phyloP scores from a whole-genome alignment of 768 basidiomycete genomes.

The Cyathus striatus region DNA sequence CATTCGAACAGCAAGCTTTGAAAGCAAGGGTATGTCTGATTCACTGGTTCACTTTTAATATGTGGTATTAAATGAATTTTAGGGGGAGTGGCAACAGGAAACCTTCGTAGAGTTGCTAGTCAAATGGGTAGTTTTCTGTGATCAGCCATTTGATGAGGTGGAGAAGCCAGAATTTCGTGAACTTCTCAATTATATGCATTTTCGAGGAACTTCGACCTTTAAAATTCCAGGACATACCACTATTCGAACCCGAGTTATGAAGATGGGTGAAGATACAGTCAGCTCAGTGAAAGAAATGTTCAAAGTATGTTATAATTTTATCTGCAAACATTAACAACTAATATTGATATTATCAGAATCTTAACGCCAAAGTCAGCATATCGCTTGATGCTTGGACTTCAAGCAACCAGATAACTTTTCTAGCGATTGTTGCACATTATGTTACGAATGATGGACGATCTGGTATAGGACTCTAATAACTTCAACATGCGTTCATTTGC shows the following conservation, averaged over 20 bases:
- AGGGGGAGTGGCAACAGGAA: slow-evolving; percentile 5
- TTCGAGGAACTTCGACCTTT: background rate
- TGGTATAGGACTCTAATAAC: too few species aligned
- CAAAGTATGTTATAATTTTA: slow-evolving; percentile 5
- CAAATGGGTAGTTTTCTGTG: slow-evolving; percentile 3
- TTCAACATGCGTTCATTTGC: too few species aligned
- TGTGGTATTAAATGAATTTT: background rate
- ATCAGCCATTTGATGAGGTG: slow-evolving; percentile 5
- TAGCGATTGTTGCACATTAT: slow-evolving; percentile 23
- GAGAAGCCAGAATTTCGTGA: slow-evolving; percentile 2
- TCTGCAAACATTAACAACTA: background rate
- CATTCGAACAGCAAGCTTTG: background rate
- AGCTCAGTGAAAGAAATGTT: slow-evolving; percentile 10
- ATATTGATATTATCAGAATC: background rate
- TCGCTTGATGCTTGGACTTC: slow-evolving; percentile 26
- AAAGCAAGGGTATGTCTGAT: background rate
- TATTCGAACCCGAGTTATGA: slow-evolving; percentile 1
- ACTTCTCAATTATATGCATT: slow-evolving; percentile 1
- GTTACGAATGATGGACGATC: slow-evolving; percentile 18
- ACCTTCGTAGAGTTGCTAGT: background rate
- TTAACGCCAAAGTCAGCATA: slow-evolving; percentile 11
- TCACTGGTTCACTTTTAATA: background rate
- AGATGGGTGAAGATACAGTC: slow-evolving; percentile 12
- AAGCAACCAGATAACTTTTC: slow-evolving; percentile 20
- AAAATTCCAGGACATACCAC: background rate